Evolutionary conservation across 495 filamentous ascomycete genomes (phyloP), one percentile per base, ranked within the genome.

Genomic region (Pyrenula massariospora): DNA sequence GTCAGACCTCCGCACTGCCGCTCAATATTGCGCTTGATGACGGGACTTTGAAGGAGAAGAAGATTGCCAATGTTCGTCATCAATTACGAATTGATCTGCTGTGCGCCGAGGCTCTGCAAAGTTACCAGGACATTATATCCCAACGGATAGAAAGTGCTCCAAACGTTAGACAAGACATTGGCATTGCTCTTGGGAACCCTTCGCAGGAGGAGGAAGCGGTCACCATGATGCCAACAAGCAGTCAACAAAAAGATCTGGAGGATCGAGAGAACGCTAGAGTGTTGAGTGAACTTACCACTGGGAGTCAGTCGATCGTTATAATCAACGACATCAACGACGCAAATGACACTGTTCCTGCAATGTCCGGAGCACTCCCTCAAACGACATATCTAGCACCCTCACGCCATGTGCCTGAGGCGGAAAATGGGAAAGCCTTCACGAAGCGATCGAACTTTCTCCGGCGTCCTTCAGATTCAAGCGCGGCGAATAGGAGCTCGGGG

Each of bases 261-360:
- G 15, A 58, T 19, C 25, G 20, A 42, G 51, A 59, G 19, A 47
- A 60, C 15, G 31, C 31, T 15, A 73, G 78, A 53, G 61, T 70
- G 1, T 66, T 73, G 48, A 86, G 83, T 60, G 83, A 76, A 24
- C 73, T 94, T 25, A 92, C 89, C 0, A 77, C 74, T 42, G 88
- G 88, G 5, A 94, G 88, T 68, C 80, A 87, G 59, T 94, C 89
- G 0, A 93, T 96, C 59, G 81, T 94, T 24, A 93, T 96, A 61
- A 82, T 95, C 15, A 87, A 96, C 15, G 31, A 42, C 15, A 42
- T 42, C 15, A 42, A 42, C 31, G 31, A 42, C 15, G 31, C 8
- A 15, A 5, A 42, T 42, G 31, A 15, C 31, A 15, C 8, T 15
- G 8, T 42, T 15, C 31, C 31, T 15, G 31, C 31, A 5, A 42